Percentiles rank a stretch among this genome's conserved stretches.
Evolutionary conservation across 2,329 filamentous ascomycete genomes (phyloP).

Genomic region (Colletotrichum sp.): DNA sequence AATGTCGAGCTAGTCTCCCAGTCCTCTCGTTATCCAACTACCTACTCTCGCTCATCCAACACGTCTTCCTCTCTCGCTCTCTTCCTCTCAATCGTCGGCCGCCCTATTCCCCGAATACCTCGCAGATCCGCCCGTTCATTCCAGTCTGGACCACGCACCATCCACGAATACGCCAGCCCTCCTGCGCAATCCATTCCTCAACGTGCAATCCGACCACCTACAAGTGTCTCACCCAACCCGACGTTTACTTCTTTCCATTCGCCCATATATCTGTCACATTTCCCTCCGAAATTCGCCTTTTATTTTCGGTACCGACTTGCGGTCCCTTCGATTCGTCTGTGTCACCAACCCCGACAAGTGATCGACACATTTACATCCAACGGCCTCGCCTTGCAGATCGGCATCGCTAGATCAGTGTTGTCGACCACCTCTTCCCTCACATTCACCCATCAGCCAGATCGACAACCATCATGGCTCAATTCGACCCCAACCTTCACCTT

Average conservation of each 20-base stretch:
- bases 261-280: not conserved
- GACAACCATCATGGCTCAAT: slow-evolving; percentile 7
- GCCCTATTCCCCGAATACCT: not conserved
- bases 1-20: slow-evolving; percentile 25
- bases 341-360: not conserved
- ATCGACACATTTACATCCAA: slow-evolving; percentile 7
- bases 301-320: not conserved
- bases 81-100: not conserved
- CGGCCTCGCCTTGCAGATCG: slow-evolving; percentile 12
- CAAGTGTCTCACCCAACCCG: not conserved
- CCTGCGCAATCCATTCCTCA: slow-evolving; percentile 11
- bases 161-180: not conserved
- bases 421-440: not conserved
- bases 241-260: not conserved
- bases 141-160: not conserved
- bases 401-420: slow-evolving; percentile 3
- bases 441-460: not conserved
- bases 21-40: slow-evolving; percentile 22
- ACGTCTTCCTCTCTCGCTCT: not conserved
- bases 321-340: not conserved
- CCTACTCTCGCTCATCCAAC: not conserved
- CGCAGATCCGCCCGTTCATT: slow-evolving; percentile 4
- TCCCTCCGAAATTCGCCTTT: not conserved
- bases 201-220: not conserved
- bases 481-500: slow-evolving; percentile 21